Base-by-base conservation (phyloP, 495 filamentous ascomycete species). In the Margaritispora aquatica region DNA sequence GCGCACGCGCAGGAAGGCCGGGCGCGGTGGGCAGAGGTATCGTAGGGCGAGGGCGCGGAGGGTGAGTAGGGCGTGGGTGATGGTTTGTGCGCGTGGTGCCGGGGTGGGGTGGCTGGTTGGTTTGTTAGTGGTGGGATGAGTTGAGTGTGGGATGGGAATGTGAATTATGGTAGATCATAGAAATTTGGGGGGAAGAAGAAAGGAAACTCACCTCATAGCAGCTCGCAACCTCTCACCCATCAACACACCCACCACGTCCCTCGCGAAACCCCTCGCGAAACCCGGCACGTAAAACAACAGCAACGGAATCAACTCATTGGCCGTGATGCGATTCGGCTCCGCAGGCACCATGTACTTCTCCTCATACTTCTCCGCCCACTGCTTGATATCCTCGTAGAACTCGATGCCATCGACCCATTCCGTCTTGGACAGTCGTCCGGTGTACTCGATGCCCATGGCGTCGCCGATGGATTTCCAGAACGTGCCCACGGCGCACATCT, bases 391-490 rank as follows among this genome's bases (percentile, higher is more conserved):
- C n/a, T 88, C 81, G 9, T 81, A 70, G 76, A 83, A 88, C 20
- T 88, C 80, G 52, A 86, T 67, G 0, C 85, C 86, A 69, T 88
- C 84, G 1, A 44, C 62, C 71, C 83, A 88, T 0, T 76, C 75
- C 11, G 72, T 50, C 34, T 67, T 60, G 10, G 55, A 57, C 26
- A 71, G 59, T 9, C 41, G 58, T 17, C 31, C 31, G 19, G 68
- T 59, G 60, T 83, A 88, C 7, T 74, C 71, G 59, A 88, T 82
- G 1, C 69, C 79, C 72, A 88, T 75, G 10, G 75, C 77, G 64
- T 88, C 85, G 27, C 85, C 85, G 10, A 84, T 64, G 48, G 72
- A 73, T 68, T 87, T 88, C 58, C 83, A 87, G 66, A 86, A 85
- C 0, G 80, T 83, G 7, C 81, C 85, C 51, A 84, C 71, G 0